Evolutionary conservation across 2,329 filamentous ascomycete species (phyloP).

Genomic region (Plenodomus lindquistii): DNA sequence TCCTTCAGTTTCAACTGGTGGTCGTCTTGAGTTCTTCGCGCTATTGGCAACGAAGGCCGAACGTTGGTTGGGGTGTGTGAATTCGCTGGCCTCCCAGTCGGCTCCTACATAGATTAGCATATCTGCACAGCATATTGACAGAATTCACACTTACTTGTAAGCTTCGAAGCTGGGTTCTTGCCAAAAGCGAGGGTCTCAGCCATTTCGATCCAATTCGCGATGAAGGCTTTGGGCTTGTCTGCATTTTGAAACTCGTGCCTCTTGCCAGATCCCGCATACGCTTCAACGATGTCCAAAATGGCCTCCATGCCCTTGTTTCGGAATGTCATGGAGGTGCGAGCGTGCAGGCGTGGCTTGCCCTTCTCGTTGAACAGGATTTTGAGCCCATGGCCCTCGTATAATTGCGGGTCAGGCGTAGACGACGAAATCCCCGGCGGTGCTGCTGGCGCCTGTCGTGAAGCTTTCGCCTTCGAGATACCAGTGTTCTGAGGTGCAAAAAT

Average conservation of each 20-base stretch:
- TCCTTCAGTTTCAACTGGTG: background rate
- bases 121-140: background rate
- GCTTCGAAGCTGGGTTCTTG: conserved; percentile 10
- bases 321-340: conserved; percentile 10
- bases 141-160: conserved; percentile 1
- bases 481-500: background rate
- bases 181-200: conserved; percentile 24
- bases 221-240: conserved; percentile 6
- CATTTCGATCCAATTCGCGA: conserved; percentile 24
- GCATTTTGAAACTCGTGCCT: conserved; percentile 10
- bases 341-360: conserved; percentile 9
- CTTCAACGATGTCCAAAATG: conserved; percentile 15
- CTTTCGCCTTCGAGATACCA: background rate
- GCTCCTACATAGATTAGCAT: background rate
- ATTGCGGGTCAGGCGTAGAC: background rate
- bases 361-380: conserved; percentile 11
- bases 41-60: background rate
- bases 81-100: background rate
- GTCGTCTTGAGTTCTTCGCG: background rate
- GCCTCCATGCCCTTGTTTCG: conserved; percentile 6
- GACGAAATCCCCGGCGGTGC: background rate
- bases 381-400: conserved; percentile 17
- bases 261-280: conserved; percentile 14
- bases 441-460: background rate
- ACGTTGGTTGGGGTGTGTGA: background rate